Evolutionary conservation across 768 basidiomycete species (phyloP).

Genomic region (Phanerochaete sordida): DNA sequence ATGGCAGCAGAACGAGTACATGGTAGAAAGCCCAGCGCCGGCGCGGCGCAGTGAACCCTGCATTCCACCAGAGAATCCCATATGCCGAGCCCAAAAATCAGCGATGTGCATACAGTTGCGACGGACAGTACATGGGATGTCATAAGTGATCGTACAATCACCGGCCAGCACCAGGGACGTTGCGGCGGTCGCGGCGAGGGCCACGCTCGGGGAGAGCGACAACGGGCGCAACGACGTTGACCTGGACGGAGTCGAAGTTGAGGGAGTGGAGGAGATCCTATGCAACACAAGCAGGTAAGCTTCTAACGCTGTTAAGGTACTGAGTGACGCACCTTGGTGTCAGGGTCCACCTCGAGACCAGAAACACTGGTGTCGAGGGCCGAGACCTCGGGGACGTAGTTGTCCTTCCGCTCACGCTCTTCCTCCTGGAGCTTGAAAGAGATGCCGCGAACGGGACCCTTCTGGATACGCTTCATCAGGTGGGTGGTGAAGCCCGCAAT

Average conservation of each 20-base stretch:
- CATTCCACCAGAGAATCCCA: neutral
- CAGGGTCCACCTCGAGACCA: conserved; percentile 84
- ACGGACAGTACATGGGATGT: neutral
- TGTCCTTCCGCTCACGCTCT: conserved; percentile 98
- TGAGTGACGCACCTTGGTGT: conserved; percentile 78
- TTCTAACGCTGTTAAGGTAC: too few relatives aligned
- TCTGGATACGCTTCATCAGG: conserved; percentile 99
- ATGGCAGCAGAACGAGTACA: neutral
- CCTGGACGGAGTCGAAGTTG: conserved; percentile 91
- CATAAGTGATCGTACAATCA: conserved; percentile 12
- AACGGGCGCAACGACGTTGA: conserved; percentile 65
- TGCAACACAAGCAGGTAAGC: neutral
- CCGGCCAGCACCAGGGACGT: conserved; percentile 78
- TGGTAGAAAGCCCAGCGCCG: neutral
- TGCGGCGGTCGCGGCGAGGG: conserved; percentile 71
- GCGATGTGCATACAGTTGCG: neutral
- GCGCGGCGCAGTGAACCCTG: neutral
- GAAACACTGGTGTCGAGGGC: conserved; percentile 78
- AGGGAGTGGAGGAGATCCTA: conserved; percentile 86
- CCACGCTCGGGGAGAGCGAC: conserved; percentile 66
- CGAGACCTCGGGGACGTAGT: conserved; percentile 98
- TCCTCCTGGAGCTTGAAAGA: conserved; percentile 99
- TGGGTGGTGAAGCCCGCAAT: conserved; percentile 99
- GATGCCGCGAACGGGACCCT: conserved; percentile 97
- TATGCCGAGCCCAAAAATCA: neutral